phyloP scores from a whole-genome alignment of 2,329 filamentous ascomycete species.

The Hyphodiscus sp. region DNA sequence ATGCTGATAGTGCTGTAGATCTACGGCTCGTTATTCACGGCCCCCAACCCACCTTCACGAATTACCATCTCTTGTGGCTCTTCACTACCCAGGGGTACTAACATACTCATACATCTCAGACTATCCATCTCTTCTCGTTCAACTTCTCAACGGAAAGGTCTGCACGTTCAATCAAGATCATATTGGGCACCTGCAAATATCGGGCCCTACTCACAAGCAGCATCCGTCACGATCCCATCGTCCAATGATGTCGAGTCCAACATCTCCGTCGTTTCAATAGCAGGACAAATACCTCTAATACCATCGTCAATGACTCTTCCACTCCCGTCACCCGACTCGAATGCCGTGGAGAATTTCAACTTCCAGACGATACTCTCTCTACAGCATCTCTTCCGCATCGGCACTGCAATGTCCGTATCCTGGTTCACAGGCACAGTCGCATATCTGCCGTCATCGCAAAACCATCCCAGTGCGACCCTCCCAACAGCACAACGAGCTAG shows the following conservation, averaged over 20 bases:
- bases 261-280: slow-evolving; percentile 52
- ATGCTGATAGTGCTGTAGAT: slow-evolving; percentile 30
- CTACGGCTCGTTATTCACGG: slow-evolving; percentile 68
- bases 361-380: slow-evolving; percentile 65
- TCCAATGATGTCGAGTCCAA: slow-evolving; percentile 19
- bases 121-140: slow-evolving; percentile 6
- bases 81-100: slow-evolving; percentile 50
- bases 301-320: slow-evolving; percentile 70
- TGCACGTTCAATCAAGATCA: slow-evolving; percentile 88
- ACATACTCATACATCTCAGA: slow-evolving; percentile 54
- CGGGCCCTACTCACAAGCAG: slow-evolving; percentile 90
- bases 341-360: slow-evolving; percentile 31
- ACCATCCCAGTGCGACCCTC: slow-evolving; percentile 18
- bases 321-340: neutral
- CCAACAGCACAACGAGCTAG: slow-evolving; percentile 31
- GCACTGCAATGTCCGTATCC: slow-evolving; percentile 60
- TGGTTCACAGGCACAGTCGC: slow-evolving; percentile 73
- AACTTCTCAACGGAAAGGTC: slow-evolving; percentile 40
- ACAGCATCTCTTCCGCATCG: slow-evolving; percentile 87
- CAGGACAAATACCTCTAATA: slow-evolving; percentile 85
- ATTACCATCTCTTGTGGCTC: slow-evolving; percentile 76
- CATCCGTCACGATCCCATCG: slow-evolving; percentile 43
- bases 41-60: slow-evolving; percentile 76
- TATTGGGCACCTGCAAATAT: slow-evolving; percentile 99
- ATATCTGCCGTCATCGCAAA: slow-evolving; percentile 49